These are phyloP conservation scores for Exophiala calicioides DNA, from an alignment of 2,329 filamentous ascomycete species.

Conservation along the genomic window DNA sequence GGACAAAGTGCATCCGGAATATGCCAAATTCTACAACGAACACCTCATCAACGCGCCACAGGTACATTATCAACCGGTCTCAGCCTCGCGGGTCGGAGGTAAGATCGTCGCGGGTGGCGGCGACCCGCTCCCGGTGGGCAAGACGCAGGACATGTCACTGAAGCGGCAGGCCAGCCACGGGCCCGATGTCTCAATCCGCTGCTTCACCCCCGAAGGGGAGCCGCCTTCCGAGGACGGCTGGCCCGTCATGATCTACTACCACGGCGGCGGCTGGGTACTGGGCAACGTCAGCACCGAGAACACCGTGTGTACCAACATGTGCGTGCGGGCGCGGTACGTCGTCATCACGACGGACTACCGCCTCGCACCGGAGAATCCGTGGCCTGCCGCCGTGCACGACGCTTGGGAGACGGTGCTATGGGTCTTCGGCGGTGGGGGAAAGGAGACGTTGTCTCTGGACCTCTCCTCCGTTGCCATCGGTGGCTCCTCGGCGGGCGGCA, in stretches of 20 bases:
- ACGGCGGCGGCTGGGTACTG: conserved; percentile 54
- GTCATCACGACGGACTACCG: conserved; percentile 57
- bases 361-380: conserved; percentile 53
- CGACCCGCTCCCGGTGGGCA: conserved; percentile 50
- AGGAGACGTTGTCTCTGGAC: conserved; percentile 38
- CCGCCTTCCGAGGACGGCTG: conserved; percentile 5
- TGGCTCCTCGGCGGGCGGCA: conserved; percentile 64
- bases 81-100: conserved; percentile 53
- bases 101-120: conserved; percentile 57
- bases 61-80: conserved; percentile 57
- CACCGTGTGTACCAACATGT: conserved; percentile 53
- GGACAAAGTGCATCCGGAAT: conserved; percentile 51
- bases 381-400: conserved; percentile 53
- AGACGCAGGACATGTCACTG: conserved; percentile 48
- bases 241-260: conserved; percentile 43
- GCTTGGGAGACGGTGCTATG: conserved; percentile 34
- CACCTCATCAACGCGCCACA: conserved; percentile 54
- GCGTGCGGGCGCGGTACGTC: conserved; percentile 45
- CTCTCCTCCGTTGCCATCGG: conserved; percentile 57
- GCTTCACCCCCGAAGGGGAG: conserved; percentile 52
- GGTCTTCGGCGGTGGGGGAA: neutral
- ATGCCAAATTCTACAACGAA: conserved; percentile 55
- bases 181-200: conserved; percentile 49
- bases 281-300: conserved; percentile 54
- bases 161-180: conserved; percentile 49